Percentiles rank a stretch among this genome's conserved stretches.
Conservation (phyloP, 768 basidiomycete genomes). For the Suillus brevipes region DNA sequence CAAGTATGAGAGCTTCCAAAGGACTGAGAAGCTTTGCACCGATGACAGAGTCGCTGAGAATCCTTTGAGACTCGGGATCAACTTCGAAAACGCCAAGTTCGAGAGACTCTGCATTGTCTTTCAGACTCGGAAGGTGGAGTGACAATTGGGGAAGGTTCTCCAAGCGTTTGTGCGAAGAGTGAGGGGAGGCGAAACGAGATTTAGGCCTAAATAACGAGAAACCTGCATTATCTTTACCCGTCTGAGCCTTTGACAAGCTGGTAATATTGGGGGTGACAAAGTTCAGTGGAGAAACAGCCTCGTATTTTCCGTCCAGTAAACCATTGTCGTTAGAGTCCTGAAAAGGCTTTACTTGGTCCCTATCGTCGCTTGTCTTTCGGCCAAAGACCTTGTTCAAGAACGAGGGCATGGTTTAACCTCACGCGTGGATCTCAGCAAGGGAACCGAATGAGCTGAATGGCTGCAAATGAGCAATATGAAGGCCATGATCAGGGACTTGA, state of each 20-base stretch:
- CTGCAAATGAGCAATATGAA: background rate
- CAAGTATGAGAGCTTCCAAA: slow-evolving; percentile 59
- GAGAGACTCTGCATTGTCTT: slow-evolving; percentile 46
- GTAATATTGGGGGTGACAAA: slow-evolving; percentile 36
- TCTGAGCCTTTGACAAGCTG: slow-evolving; percentile 18
- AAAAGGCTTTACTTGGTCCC: slow-evolving; percentile 33
- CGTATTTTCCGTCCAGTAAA: slow-evolving; percentile 74
- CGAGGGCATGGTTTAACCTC: slow-evolving; percentile 47
- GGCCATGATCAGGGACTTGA: background rate
- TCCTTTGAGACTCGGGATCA: slow-evolving; percentile 47
- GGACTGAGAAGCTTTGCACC: slow-evolving; percentile 60
- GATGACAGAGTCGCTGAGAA: slow-evolving; percentile 55
- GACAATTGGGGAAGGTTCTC: slow-evolving; percentile 55
- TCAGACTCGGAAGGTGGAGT: slow-evolving; percentile 57
- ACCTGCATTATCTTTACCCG: slow-evolving; percentile 34
- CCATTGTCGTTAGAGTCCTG: slow-evolving; percentile 41
- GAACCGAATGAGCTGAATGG: slow-evolving; percentile 11
- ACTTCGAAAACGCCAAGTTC: slow-evolving; percentile 60
- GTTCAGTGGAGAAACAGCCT: slow-evolving; percentile 55
- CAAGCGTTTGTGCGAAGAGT: slow-evolving; percentile 36
- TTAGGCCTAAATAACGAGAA: slow-evolving; percentile 54
- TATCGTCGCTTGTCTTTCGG: slow-evolving; percentile 66
- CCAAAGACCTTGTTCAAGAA: slow-evolving; percentile 79
- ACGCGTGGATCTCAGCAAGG: slow-evolving; percentile 15
- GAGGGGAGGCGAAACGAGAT: slow-evolving; percentile 39